Base-by-base conservation (phyloP, 176 grass and related monocot genomes). In the Dendrocalamus sinicus region DNA sequence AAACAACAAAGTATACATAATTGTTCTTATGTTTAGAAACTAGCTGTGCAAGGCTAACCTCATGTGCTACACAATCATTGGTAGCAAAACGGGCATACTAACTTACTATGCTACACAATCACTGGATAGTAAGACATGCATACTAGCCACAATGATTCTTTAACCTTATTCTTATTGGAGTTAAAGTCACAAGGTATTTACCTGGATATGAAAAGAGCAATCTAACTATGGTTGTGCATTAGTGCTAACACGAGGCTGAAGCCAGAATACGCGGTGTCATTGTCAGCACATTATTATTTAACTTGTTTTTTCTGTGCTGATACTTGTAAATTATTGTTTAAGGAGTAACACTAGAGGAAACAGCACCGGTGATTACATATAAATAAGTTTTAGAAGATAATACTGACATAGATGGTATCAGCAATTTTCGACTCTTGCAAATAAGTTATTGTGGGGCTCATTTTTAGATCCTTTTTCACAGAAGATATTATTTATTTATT, bases 151-250 rank as follows among this genome's bases (percentile, higher is more conserved):
- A 17, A 50, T 73, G 74, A 83, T 44, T 69, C 12, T 79, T 59
- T n/a, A n/a, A n/a, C n/a, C n/a, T n/a, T 84, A 53, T 61, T 73
- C 55, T 22, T 32, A 37, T 32, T 83, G 26, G 70, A 82, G 40
- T 64, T 66, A 12, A 67, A 78, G 8, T 44, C 76, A 68, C 30
- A 61, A 67, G 12, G 51, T 69, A 68, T 58, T 57, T 73, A 59
- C 22, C 39, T 85, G 67, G 58, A 60, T 28, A 73, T 48, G 39
- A 7, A 70, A 80, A 59, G n/a, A 87, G 20, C n/a, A 67, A 66
- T 65, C 12, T 59, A 75, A 41, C 61, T 43, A 22, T 40, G 15
- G 43, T 40, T 70, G 51, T 79, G 45, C 44, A 75, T 37, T 75
- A 23, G 28, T 75, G 51, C 50, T 82, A 71, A 65, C 62, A 63